Conservation (phyloP, 139 green algal species). For the Closterium sp. region DNA sequence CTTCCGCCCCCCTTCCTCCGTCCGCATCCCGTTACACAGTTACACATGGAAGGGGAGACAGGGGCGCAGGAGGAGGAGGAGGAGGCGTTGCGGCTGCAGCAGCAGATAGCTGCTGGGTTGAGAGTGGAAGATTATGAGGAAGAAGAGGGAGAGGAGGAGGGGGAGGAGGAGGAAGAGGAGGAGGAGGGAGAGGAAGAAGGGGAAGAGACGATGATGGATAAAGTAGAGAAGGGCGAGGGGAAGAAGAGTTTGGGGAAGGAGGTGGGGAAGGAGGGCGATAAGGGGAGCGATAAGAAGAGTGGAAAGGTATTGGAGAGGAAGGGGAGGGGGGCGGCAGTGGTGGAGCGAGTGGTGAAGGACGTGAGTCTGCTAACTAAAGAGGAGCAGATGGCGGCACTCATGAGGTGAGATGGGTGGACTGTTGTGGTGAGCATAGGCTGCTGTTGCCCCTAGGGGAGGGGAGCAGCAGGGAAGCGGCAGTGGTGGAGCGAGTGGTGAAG, state of each 20-base stretch:
- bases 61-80: constrained; percentile 66
- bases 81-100: constrained; percentile 74
- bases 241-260: not conserved
- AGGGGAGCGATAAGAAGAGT: not conserved
- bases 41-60: constrained; percentile 72
- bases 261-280: too few relatives aligned
- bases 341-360: not conserved
- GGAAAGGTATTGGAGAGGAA: not conserved
- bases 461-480: too few relatives aligned
- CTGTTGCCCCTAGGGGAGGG: too few relatives aligned
- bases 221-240: not conserved
- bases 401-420: not conserved
- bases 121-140: constrained; percentile 68
- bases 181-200: constrained; percentile 35
- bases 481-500: not conserved
- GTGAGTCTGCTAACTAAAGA: constrained; percentile 40
- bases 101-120: constrained; percentile 55
- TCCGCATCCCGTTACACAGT: not conserved
- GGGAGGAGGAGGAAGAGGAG: constrained; percentile 38
- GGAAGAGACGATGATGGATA: not conserved
- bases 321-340: not conserved
- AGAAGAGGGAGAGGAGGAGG: constrained; percentile 34
- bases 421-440: too few relatives aligned
- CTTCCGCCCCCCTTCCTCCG: too few relatives aligned
- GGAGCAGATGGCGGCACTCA: constrained; percentile 56